These are phyloP conservation scores for Podila minutissima DNA, from an alignment of 192 early-diverging fungal genomes.

Conservation along the genomic window DNA sequence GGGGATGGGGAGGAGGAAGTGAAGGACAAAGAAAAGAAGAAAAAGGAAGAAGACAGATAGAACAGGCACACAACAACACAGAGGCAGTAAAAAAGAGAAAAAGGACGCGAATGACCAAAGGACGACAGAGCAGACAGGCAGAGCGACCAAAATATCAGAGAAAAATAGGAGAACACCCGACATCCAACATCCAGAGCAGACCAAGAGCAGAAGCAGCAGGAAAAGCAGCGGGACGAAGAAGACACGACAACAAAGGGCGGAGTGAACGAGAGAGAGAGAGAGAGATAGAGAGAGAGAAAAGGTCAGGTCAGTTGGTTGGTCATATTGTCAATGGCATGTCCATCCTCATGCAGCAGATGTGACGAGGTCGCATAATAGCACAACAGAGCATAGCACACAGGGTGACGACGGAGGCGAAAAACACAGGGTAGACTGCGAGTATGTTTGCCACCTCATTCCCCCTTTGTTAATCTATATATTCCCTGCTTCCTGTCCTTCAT, in stretches of 20 bases:
- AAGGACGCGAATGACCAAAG: too few species aligned
- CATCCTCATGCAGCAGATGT: background rate
- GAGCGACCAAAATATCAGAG: too few species aligned
- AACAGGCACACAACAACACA: too few species aligned
- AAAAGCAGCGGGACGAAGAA: background rate
- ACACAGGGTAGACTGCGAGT: background rate
- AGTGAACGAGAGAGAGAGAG: background rate
- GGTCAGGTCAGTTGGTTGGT: conserved; percentile 1
- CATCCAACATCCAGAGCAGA: background rate
- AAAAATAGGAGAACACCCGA: too few species aligned
- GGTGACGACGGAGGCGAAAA: too few species aligned
- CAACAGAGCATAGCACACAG: too few species aligned
- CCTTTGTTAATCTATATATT: too few species aligned
- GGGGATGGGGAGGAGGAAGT: background rate
- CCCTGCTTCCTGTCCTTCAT: background rate
- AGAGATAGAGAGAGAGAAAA: background rate
- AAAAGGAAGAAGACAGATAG: background rate
- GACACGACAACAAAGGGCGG: background rate
- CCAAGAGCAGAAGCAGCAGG: background rate
- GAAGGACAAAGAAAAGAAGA: background rate
- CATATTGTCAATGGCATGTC: background rate
- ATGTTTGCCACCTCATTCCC: background rate
- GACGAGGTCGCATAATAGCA: too few species aligned
- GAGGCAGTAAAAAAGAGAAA: too few species aligned
- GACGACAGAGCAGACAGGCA: too few species aligned